Base-by-base conservation (phyloP, 371 early-diverging fungal species). In the Rhizopus delemar region DNA sequence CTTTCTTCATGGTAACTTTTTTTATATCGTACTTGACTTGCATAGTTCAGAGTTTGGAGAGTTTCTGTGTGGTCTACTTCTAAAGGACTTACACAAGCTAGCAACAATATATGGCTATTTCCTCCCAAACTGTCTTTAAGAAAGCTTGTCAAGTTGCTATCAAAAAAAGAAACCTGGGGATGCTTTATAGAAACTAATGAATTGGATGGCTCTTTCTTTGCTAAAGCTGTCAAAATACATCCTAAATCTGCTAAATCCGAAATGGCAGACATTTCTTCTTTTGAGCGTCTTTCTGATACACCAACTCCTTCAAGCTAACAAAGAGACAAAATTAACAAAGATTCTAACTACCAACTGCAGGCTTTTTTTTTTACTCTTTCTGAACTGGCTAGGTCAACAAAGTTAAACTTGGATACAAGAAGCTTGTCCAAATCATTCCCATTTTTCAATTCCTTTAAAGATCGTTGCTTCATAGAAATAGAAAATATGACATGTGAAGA, bases 401-500 rank as follows among this genome's bases (percentile, higher is more conserved):
- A 98, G 65, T 95, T 92, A 62, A 96, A 93, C 72, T 96, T 97
- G 33, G 91, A 89, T 11, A 78, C 72, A 48, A 89, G 50, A 16
- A 50, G 41, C 31, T 65, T 51, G 15, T 59, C 51, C 38, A 55
- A 64, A 46, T 46, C 46, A n/a, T 4, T 46, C 8, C 15, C 46
- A 38, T 38, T 13, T 38, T 38, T 5, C 39, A 38, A 38, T 4
- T 48, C 31, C 15, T 48, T 16, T 9, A n/a, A 7, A 48, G 3
- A 29, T 16, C 8, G 31, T 29, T 29, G 22, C 31, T 48, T 48
- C 7, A 48, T 22, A 7, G 28, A 29, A 12, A 98, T 84, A 13
- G 94, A 90, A 77, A 98, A 99, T 51, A 99, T 95, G 46, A 98
- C 98, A 77, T 99, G 99, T 15, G 96, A 96, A 56, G 99, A 83